Conservation (phyloP, 2,329 filamentous ascomycete species). For the Cladosporium sp. region DNA sequence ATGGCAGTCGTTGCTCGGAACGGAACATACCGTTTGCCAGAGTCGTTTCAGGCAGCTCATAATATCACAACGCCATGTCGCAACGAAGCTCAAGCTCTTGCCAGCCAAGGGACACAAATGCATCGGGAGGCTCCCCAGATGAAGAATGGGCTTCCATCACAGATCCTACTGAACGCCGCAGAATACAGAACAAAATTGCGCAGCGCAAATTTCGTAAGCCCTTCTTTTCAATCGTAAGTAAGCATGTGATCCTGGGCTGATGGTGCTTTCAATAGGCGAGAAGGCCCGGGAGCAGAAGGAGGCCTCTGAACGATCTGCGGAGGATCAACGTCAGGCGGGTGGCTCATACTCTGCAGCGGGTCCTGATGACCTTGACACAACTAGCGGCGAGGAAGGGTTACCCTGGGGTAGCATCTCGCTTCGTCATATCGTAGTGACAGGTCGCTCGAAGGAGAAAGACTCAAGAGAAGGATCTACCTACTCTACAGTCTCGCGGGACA, state of each 20-base stretch:
- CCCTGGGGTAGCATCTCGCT: conserved; percentile 70
- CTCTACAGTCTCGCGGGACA: conserved; percentile 33
- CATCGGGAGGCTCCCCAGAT: conserved; percentile 16
- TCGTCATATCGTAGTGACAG: conserved; percentile 45
- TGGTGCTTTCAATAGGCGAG: conserved; percentile 51
- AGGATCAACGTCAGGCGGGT: conserved; percentile 61
- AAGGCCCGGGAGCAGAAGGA: conserved; percentile 67
- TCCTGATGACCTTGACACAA: conserved; percentile 50
- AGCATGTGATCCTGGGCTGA: neutral
- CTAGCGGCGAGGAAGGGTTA: conserved; percentile 57
- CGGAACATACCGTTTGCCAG: neutral
- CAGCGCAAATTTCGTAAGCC: conserved; percentile 71
- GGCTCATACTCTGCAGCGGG: conserved; percentile 61
- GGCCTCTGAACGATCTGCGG: conserved; percentile 57
- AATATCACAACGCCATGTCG: neutral
- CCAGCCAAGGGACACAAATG: neutral
- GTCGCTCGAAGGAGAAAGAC: conserved; percentile 42
- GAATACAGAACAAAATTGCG: conserved; percentile 72
- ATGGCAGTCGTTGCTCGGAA: neutral
- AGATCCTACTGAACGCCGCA: conserved; percentile 66
- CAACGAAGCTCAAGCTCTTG: neutral
- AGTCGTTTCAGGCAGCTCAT: neutral
- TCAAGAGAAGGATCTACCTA: conserved; percentile 39
- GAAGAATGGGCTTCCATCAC: conserved; percentile 67
- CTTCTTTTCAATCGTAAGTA: neutral